Evolutionary conservation across 768 basidiomycete genomes (phyloP), one percentile per base, ranked within the genome.

Genomic region (Macrolepiota fuliginosa): DNA sequence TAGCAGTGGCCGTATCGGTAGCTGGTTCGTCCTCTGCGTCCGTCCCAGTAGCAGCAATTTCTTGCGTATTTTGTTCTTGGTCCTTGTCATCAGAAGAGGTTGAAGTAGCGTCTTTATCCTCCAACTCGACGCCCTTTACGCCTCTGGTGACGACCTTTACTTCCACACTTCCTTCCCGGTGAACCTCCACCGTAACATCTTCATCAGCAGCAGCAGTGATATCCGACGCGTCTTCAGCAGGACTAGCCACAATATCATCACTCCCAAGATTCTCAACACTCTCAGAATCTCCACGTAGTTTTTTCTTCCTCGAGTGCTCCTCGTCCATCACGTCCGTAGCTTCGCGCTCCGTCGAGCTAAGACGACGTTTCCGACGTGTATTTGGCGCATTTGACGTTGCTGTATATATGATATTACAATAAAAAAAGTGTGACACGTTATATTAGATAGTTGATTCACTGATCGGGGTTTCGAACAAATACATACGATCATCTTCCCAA

Each of bases 401-500:
- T 92, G 67, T 32, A 32, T 54, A 45, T 1, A 45, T 45, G 6
- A 17, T 7, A 10, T n/a, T 17, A 15, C 42, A 19, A 19, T n/a
- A 24, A 54, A n/a, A 51, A 45, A 52, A 58, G 22, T 3, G 51
- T 24, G 51, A 24, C 56, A 51, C 49, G 57, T 50, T 49, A 54
- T 56, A 56, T 19, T 2, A 60, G 56, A 62, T 53, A 62, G 64
- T 62, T 45, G 42, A 15, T 45, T 15, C n/a, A 9, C 19, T 45
- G 42, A 19, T 6, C 19, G 17, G 15, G 19, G 13, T 45, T 45
- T n/a, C 19, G 42, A 45, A n/a, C 19, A 63, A 59, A 50, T 29
- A 78, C 85, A 78, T 67, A 89, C 89, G 85, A 70, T 92, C 89
- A 58, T 91, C 89, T 66, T 81, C 81, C 90, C 90, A 91, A 36